Base-by-base conservation (phyloP, 2,329 filamentous ascomycete species). In the Fusarium nurragi region DNA sequence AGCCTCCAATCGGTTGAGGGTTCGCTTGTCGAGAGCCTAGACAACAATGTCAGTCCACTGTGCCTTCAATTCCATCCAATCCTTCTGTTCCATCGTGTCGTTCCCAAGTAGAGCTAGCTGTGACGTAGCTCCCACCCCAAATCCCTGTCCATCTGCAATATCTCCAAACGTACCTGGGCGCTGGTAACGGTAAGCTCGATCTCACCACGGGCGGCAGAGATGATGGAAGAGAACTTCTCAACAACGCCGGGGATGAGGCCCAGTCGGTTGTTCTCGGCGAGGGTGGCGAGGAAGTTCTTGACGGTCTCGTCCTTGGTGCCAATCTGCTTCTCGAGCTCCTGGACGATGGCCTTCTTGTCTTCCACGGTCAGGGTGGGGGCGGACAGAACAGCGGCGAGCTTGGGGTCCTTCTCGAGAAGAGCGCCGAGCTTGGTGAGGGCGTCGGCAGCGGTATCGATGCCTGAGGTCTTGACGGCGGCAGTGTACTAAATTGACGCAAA, bases 191-290 rank as follows among this genome's bases (percentile, higher is more conserved):
- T 88, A 81, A 98, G 84, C 86, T 99, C 95, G 72, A 98, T 85
- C 90, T 99, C 95, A 68, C 95, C 95, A 71, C 88, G 90, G 72
- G 93, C 85, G 69, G 95, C 95, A 74, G 92, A 88, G 85, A 98
- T 97, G 75, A 99, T 83, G 77, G 89, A 85, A 70, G 77, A 84
- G 76, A 97, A 99, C 87, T 98, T 97, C 77, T 91, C 87, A 77
- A 88, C 89, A 67, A 98, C 90, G 72, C 90, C 89, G 79, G 90
- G 85, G 65, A 99, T 86, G 65, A 95, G 84, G 68, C 89, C 88
- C 71, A 99, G 85, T 71, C 95, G 88, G 88, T 99, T 99, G 89
- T 99, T 97, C 84, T 95, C 92, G 70, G 95, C 94, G 58, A 99
- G 87, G 56, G 94, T 91, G 56, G 84, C 77, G 73, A 99, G 87